These are phyloP conservation scores for Trametes cingulata DNA, from an alignment of 768 basidiomycete genomes.

Conservation along the genomic window DNA sequence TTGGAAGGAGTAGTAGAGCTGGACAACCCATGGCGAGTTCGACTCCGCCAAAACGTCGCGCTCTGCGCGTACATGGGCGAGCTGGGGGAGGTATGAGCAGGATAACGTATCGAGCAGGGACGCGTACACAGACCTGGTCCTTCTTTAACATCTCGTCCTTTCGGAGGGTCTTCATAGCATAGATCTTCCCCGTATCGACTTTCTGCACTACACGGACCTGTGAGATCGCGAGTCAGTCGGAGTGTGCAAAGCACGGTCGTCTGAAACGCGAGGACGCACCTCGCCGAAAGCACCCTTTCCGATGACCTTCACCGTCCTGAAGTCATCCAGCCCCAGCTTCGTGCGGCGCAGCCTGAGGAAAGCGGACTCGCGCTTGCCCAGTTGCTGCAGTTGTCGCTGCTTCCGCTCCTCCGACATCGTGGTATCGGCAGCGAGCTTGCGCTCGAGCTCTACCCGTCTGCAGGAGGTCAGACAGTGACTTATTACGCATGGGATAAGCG, in stretches of 20 bases:
- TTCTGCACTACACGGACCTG: constrained; percentile 95
- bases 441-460: constrained; percentile 88
- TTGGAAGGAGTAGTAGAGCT: constrained; percentile 98
- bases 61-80: constrained; percentile 97
- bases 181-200: constrained; percentile 94
- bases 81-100: constrained; percentile 44
- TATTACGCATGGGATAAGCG: constrained; percentile 7
- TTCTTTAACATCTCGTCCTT: constrained; percentile 99
- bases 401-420: constrained; percentile 83
- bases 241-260: not conserved
- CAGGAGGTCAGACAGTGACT: not conserved
- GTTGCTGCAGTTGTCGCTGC: constrained; percentile 75
- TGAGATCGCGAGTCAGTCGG: not conserved
- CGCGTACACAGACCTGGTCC: constrained; percentile 70
- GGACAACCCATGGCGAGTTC: constrained; percentile 94
- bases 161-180: constrained; percentile 97
- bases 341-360: constrained; percentile 88
- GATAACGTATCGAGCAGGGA: not conserved
- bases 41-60: constrained; percentile 96
- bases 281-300: constrained; percentile 99
- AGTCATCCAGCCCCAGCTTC: constrained; percentile 87
- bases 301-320: constrained; percentile 97
- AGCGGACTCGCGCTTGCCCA: constrained; percentile 86
- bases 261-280: constrained; percentile 44
- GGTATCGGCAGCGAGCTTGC: constrained; percentile 68